These are phyloP conservation scores for Penicillium sp. DNA, from an alignment of 2,329 filamentous ascomycete species.

Conservation along the genomic window DNA sequence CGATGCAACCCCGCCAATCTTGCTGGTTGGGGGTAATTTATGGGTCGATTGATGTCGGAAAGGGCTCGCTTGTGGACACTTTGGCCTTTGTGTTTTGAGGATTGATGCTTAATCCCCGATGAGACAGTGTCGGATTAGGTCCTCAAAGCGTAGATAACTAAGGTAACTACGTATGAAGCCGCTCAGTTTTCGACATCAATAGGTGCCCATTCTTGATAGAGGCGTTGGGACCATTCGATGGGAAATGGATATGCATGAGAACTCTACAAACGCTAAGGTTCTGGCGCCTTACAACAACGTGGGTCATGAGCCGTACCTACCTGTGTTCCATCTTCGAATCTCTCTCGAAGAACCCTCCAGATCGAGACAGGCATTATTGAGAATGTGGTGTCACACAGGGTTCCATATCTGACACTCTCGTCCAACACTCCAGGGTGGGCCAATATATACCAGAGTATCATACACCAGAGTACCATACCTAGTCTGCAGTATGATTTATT, in stretches of 20 bases:
- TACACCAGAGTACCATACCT: too few relatives aligned
- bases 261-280: not conserved
- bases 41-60: not conserved
- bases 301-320: too few relatives aligned
- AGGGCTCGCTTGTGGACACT: not conserved
- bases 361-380: not conserved
- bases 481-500: too few relatives aligned
- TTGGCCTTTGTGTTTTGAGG: not conserved
- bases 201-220: too few relatives aligned
- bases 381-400: too few relatives aligned
- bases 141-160: not conserved
- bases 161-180: not conserved
- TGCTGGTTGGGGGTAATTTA: not conserved
- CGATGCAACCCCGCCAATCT: conserved; percentile 5
- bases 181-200: not conserved
- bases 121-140: not conserved
- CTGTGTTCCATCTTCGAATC: not conserved
- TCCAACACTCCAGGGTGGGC: too few relatives aligned
- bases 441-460: too few relatives aligned
- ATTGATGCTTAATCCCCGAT: not conserved
- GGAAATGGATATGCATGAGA: too few relatives aligned
- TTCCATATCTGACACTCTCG: too few relatives aligned
- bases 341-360: not conserved
- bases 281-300: not conserved
- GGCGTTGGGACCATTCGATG: too few relatives aligned